phyloP scores from a whole-genome alignment of 2,329 filamentous ascomycete genomes.

The Alternaria arborescens region DNA sequence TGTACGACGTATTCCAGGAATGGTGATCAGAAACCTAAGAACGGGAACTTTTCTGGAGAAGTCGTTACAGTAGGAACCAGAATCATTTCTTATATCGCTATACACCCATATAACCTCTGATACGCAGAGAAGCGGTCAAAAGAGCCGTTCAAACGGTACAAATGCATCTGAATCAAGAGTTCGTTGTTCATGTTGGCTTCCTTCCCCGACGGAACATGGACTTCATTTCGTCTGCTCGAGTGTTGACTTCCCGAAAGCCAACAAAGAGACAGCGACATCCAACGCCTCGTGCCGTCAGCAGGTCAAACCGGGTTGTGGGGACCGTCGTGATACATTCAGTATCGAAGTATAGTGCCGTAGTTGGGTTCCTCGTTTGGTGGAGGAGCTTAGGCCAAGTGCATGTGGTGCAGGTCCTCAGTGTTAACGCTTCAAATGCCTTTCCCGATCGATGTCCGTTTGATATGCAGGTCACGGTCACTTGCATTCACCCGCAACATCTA shows the following conservation, averaged over 20 bases:
- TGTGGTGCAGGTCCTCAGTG: slow-evolving; percentile 5
- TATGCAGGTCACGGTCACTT: slow-evolving; percentile 1
- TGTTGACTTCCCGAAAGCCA: slow-evolving; percentile 10
- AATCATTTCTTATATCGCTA: slow-evolving; percentile 9
- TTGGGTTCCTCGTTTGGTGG: background rate
- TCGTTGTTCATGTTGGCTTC: slow-evolving; percentile 17
- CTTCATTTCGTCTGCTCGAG: slow-evolving; percentile 9
- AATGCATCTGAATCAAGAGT: slow-evolving; percentile 7
- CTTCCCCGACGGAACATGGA: slow-evolving; percentile 22
- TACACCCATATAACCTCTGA: background rate
- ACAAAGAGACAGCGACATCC: slow-evolving; percentile 1
- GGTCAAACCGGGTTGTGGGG: background rate
- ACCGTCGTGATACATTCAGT: background rate
- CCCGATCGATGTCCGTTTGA: slow-evolving; percentile 7
- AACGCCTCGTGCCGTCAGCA: background rate
- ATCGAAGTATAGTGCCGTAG: background rate
- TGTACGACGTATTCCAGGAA: background rate
- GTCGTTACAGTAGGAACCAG: background rate
- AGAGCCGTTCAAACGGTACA: slow-evolving; percentile 17
- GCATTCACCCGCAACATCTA: background rate
- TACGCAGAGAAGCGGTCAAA: slow-evolving; percentile 21
- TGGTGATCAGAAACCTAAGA: background rate
- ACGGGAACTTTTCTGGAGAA: background rate
- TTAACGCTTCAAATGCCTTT: background rate
- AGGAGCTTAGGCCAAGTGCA: background rate